These are phyloP conservation scores for Combretum micranthum DNA, from an alignment of 345 rosid genomes.

Conservation along the genomic window DNA sequence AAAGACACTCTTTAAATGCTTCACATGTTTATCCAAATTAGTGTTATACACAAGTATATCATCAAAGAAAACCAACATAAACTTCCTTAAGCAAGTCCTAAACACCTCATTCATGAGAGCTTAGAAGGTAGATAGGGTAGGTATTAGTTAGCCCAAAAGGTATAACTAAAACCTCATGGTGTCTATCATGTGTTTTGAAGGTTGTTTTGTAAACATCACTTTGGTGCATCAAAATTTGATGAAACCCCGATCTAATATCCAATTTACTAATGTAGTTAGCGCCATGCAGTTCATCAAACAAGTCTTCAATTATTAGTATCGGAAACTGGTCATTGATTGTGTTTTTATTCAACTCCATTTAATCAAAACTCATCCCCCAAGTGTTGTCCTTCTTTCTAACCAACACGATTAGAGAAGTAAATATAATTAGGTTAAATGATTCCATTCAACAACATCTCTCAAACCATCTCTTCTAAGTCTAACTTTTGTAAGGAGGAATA, in stretches of 20 bases:
- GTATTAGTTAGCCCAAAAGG: not conserved
- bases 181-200: not conserved
- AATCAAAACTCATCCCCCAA: conserved; percentile 1
- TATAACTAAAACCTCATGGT: not conserved
- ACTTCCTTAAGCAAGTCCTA: not conserved
- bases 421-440: not conserved
- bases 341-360: not conserved
- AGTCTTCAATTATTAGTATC: not conserved
- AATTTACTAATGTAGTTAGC: not conserved
- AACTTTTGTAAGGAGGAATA: not conserved
- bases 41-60: too few relatives aligned
- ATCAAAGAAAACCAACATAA: too few relatives aligned
- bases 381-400: not conserved
- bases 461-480: not conserved
- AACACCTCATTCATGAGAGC: too few relatives aligned
- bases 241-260: not conserved
- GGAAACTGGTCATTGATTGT: not conserved
- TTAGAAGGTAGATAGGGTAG: not conserved
- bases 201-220: not conserved
- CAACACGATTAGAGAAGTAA: not conserved
- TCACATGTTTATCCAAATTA: not conserved
- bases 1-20: not conserved
- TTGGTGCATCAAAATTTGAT: not conserved
- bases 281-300: not conserved
- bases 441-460: not conserved